Percentiles rank a stretch among this genome's conserved stretches.
These are phyloP conservation scores for Phytophthora quininea DNA, from an alignment of 352 stramenopile genomes.

Conservation along the genomic window DNA sequence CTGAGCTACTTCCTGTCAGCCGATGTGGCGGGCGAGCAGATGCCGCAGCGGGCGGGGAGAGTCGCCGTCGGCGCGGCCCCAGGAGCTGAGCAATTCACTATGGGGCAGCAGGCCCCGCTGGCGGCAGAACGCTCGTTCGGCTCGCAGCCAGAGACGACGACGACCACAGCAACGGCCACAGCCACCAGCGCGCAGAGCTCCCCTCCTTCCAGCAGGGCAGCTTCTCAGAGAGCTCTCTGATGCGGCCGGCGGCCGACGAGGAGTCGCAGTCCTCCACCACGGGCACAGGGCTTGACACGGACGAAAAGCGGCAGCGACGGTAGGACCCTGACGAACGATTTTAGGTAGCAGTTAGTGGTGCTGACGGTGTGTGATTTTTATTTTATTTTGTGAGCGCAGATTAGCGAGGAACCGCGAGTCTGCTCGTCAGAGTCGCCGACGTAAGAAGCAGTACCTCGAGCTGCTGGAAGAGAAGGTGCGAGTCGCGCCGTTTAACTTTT, in stretches of 20 bases:
- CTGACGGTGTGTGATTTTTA: neutral
- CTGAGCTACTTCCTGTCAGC: slow-evolving; percentile 88
- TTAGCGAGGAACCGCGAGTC: slow-evolving; percentile 89
- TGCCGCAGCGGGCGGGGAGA: slow-evolving; percentile 37
- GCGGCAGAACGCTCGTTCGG: slow-evolving; percentile 42
- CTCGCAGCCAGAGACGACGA: slow-evolving; percentile 7
- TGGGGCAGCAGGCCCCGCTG: slow-evolving; percentile 35
- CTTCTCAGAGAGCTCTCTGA: slow-evolving; percentile 68
- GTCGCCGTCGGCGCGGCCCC: slow-evolving; percentile 12
- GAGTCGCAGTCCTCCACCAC: slow-evolving; percentile 41
- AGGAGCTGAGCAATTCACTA: slow-evolving; percentile 39
- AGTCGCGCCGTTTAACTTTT: neutral
- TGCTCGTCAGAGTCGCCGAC: slow-evolving; percentile 83
- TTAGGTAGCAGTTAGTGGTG: neutral
- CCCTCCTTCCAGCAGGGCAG: slow-evolving; percentile 52
- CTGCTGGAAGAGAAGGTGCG: slow-evolving; percentile 85
- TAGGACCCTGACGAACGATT: slow-evolving; percentile 7
- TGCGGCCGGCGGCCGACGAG: slow-evolving; percentile 58
- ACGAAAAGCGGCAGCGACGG: slow-evolving; percentile 81
- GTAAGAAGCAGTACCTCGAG: slow-evolving; percentile 91
- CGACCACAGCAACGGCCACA: slow-evolving; percentile 7
- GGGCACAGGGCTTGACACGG: slow-evolving; percentile 50
- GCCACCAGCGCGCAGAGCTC: slow-evolving; percentile 12
- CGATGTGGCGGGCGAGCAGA: slow-evolving; percentile 68
- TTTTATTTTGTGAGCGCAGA: slow-evolving; percentile 18